Evolutionary conservation across 2,329 filamentous ascomycete species (phyloP).

Genomic region (Fusarium goolgardi): DNA sequence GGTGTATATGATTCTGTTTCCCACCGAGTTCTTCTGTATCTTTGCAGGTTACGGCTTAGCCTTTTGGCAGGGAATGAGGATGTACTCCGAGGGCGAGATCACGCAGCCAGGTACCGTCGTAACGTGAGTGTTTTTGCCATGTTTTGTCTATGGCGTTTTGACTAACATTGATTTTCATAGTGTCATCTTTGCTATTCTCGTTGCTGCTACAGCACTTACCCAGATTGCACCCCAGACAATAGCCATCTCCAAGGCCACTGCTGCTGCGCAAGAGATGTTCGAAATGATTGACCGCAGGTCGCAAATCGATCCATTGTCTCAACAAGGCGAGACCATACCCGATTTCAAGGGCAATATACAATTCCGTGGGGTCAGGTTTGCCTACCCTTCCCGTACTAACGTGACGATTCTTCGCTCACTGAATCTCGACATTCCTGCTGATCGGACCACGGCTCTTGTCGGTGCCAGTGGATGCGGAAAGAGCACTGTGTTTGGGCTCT

Average conservation of each 20-base stretch:
- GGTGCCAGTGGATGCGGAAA: slow-evolving; percentile 70
- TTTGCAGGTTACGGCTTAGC: slow-evolving; percentile 61
- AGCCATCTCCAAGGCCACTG: slow-evolving; percentile 59
- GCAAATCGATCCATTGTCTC: slow-evolving; percentile 57
- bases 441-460: slow-evolving; percentile 65
- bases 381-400: slow-evolving; percentile 67
- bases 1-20: slow-evolving; percentile 58
- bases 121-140: slow-evolving; percentile 50
- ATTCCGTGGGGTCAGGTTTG: slow-evolving; percentile 62
- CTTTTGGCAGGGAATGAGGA: slow-evolving; percentile 64
- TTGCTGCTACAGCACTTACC: slow-evolving; percentile 59
- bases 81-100: slow-evolving; percentile 60
- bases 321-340: slow-evolving; percentile 48
- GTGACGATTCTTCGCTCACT: slow-evolving; percentile 59
- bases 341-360: slow-evolving; percentile 59
- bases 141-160: accelerated
- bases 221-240: slow-evolving; percentile 61
- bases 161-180: slow-evolving; percentile 40
- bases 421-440: slow-evolving; percentile 57
- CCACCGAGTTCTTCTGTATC: slow-evolving; percentile 60
- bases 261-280: slow-evolving; percentile 61
- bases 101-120: slow-evolving; percentile 59
- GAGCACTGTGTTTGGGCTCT: slow-evolving; percentile 66
- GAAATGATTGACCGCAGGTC: slow-evolving; percentile 60
- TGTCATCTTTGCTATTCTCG: slow-evolving; percentile 61